A percentile compares a stretch with the other conserved stretches of the same genome.
These are phyloP conservation scores for Debaryomyces prosopidis DNA, from an alignment of 805 yeast species.

Conservation along the genomic window DNA sequence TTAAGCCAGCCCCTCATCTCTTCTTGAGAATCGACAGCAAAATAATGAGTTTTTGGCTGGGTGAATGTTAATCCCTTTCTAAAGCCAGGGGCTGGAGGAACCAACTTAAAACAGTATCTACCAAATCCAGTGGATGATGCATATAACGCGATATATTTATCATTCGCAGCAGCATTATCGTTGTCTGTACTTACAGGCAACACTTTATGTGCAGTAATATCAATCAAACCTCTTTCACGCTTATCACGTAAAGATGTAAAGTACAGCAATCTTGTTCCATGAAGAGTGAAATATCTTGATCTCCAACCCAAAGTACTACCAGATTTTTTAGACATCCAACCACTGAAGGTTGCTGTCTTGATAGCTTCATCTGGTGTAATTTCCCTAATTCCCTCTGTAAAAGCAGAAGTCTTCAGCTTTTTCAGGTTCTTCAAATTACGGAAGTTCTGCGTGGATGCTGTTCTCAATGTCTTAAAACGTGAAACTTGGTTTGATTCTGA, in stretches of 20 bases:
- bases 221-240: constrained; percentile 89
- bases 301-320: constrained; percentile 90
- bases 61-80: constrained; percentile 94
- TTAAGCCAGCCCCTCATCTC: constrained; percentile 96
- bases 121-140: constrained; percentile 95
- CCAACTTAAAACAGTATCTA: constrained; percentile 84
- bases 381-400: constrained; percentile 81
- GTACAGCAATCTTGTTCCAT: constrained; percentile 91
- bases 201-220: constrained; percentile 92
- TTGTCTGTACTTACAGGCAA: constrained; percentile 56
- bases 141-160: constrained; percentile 78
- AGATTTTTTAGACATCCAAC: constrained; percentile 92
- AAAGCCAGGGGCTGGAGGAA: constrained; percentile 98
- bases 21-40: constrained; percentile 88
- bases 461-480: constrained; percentile 52
- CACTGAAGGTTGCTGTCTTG: constrained; percentile 72
- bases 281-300: constrained; percentile 78
- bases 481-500: constrained; percentile 41
- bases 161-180: constrained; percentile 57
- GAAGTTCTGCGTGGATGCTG: constrained; percentile 54
- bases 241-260: constrained; percentile 76
- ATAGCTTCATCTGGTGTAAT: constrained; percentile 78
- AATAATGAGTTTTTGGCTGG: constrained; percentile 92
- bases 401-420: constrained; percentile 74
- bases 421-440: constrained; percentile 46